These are phyloP conservation scores for Colletotrichum spaethianum DNA, from an alignment of 2,329 filamentous ascomycete genomes.

Conservation along the genomic window DNA sequence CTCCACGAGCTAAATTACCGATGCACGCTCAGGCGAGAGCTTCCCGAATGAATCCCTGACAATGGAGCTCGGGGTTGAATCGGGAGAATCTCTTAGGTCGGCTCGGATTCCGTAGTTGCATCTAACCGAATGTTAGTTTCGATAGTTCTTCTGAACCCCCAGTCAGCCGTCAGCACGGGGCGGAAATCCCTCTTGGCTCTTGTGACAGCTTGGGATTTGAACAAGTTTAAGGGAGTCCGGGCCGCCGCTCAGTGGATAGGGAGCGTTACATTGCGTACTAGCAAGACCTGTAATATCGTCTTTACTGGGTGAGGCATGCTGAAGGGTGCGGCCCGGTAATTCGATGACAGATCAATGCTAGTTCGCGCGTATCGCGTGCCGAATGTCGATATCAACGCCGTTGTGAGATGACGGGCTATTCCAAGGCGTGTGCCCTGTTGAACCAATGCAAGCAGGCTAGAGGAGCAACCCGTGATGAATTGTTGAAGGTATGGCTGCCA, in stretches of 20 bases:
- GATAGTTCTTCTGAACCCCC: constrained; percentile 22
- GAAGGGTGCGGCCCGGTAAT: background rate
- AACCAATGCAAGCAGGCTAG: background rate
- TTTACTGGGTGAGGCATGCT: background rate
- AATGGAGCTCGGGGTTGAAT: background rate
- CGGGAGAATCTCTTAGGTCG: constrained; percentile 7
- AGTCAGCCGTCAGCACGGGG: constrained; percentile 22
- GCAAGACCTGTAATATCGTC: background rate
- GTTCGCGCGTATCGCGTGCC: background rate
- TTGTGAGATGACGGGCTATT: background rate
- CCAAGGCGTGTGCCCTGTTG: background rate
- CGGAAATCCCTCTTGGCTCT: background rate
- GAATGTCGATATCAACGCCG: background rate
- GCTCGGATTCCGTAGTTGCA: constrained; percentile 21
- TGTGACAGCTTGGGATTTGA: constrained; percentile 8
- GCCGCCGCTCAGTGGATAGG: background rate
- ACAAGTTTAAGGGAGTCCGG: background rate
- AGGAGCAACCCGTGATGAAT: background rate
- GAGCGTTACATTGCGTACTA: constrained; percentile 10
- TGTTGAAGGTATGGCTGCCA: background rate
- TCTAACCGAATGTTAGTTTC: constrained; percentile 9
- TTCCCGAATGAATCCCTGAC: background rate
- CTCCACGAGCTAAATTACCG: background rate
- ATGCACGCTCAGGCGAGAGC: background rate
- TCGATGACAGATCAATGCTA: background rate